phyloP scores from a whole-genome alignment of 2,329 filamentous ascomycete genomes.

The Fusarium miscanthi region DNA sequence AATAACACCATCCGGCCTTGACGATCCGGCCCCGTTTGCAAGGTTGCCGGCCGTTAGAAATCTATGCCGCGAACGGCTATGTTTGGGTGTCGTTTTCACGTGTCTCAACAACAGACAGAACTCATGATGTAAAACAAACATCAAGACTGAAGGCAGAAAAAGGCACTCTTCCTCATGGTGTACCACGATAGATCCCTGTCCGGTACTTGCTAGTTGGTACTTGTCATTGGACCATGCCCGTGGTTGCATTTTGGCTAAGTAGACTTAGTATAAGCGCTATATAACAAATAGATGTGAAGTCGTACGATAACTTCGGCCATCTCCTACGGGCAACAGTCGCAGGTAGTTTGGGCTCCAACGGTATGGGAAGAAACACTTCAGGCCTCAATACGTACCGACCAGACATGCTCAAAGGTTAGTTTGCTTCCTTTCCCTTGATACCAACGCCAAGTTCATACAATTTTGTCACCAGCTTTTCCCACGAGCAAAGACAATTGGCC shows the following conservation, averaged over 20 bases:
- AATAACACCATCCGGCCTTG: not conserved
- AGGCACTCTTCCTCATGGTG: not conserved
- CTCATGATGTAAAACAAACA: not conserved
- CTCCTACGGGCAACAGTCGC: not conserved
- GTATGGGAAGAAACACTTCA: not conserved
- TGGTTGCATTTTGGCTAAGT: not conserved
- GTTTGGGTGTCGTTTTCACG: not conserved
- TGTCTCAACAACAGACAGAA: not conserved
- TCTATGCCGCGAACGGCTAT: not conserved
- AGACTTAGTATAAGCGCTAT: not conserved
- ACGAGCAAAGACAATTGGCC: not conserved
- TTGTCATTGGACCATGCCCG: not conserved
- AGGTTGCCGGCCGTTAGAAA: not conserved
- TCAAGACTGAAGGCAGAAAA: not conserved
- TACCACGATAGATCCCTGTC: not conserved
- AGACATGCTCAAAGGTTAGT: not conserved
- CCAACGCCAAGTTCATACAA: not conserved
- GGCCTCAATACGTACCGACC: not conserved
- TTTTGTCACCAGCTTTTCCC: too few species aligned
- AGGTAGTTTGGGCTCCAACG: not conserved
- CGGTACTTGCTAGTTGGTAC: not conserved
- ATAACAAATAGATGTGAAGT: not conserved
- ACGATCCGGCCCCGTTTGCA: not conserved
- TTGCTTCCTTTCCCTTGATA: too few species aligned
- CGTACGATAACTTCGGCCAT: not conserved